Evolutionary conservation across 352 stramenopile genomes (phyloP), one percentile per base, ranked within the genome.

Genomic region (Phytophthora fragariaefolia): DNA sequence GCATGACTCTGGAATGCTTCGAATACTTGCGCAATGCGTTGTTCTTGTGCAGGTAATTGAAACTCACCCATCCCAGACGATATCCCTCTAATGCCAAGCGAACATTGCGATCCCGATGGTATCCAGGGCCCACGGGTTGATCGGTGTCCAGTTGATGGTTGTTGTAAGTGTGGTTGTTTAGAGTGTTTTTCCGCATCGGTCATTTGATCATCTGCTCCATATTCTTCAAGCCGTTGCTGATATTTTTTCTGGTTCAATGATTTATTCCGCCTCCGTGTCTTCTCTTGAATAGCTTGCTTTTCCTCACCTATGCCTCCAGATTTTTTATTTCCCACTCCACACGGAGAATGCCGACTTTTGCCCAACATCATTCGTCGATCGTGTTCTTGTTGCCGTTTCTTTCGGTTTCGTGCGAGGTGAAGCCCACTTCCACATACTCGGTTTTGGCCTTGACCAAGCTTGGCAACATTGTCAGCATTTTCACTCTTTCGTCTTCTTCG

Each of bases 371-470:
- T 68, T 30, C 53, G 24, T 3, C 57, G n/a, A 18, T 70, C 51
- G 20, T 79, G 40, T 53, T 63, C 55, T 26, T 73, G 58, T 22
- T 78, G 59, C 4, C 62, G 52, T 32, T 75, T 73, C n/a, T 73
- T 77, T 26, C 63, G 50, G 49, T 55, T 75, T 47, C 74, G 57
- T 24, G 66, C 77, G 15, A 83, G 51, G 30, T 82, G 72, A 13
- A 81, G 53, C 3, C 69, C 77, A 62, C 77, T 85, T 9, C 77
- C 74, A 18, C 77, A 79, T 7, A 66, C 42, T 48, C n/a, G 57
- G 34, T 30, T 7, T 50, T 12, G 51, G 27, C 40, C 22, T 51
- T 48, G 47, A 26, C 10, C 27, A n/a, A 27, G 24, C 50, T 53
- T 49, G 36, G n/a, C 9, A 20, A n/a, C 10, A 38, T 55, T 54